phyloP scores from a whole-genome alignment of 2,329 filamentous ascomycete genomes.

The Pseudocercospora macadamiae region DNA sequence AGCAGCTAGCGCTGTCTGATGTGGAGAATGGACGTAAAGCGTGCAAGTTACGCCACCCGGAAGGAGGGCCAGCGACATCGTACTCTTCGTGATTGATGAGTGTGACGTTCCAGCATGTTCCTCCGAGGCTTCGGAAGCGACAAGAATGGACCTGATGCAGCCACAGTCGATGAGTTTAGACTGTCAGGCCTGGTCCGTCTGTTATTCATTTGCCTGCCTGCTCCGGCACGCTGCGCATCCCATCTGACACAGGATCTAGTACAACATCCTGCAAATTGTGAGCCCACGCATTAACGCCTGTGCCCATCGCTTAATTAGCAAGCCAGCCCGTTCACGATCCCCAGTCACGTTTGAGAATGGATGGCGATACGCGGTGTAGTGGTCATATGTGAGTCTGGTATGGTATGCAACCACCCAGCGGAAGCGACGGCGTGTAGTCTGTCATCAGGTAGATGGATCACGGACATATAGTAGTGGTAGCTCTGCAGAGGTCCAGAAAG shows the following conservation, averaged over 20 bases:
- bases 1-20: neutral
- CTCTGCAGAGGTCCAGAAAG: neutral
- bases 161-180: slow-evolving; percentile 16
- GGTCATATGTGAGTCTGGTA: neutral
- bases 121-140: slow-evolving; percentile 26
- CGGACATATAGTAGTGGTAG: neutral
- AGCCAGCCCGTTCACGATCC: neutral
- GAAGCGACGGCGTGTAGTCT: neutral
- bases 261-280: slow-evolving; percentile 22
- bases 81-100: slow-evolving; percentile 9
- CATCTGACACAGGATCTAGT: slow-evolving; percentile 28
- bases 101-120: slow-evolving; percentile 23
- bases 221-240: slow-evolving; percentile 25
- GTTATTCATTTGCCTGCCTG: slow-evolving; percentile 23
- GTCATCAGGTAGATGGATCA: neutral
- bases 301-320: slow-evolving; percentile 7
- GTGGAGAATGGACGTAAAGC: slow-evolving; percentile 11
- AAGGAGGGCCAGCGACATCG: slow-evolving; percentile 20
- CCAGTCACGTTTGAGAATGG: slow-evolving; percentile 3
- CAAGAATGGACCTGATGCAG: slow-evolving; percentile 20
- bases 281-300: slow-evolving; percentile 13
- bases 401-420: neutral
- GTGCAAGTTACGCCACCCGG: slow-evolving; percentile 20
- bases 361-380: neutral
- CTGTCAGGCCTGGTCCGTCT: slow-evolving; percentile 16